phyloP scores from a whole-genome alignment of 805 yeast genomes.

The Myxozyma neotropica region DNA sequence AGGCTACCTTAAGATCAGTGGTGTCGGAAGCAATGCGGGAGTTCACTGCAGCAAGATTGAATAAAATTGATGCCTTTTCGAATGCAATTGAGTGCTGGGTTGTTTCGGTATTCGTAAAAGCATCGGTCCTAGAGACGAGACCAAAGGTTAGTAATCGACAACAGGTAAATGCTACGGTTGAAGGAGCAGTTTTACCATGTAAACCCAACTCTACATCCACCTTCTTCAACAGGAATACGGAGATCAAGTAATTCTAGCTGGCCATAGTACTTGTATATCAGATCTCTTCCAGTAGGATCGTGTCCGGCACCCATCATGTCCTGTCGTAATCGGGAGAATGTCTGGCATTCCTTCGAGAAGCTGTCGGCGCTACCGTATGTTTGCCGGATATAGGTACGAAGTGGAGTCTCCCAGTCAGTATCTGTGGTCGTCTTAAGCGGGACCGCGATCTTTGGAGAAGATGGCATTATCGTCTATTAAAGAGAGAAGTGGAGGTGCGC shows the following conservation, averaged over 20 bases:
- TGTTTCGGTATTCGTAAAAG: slow-evolving; percentile 53
- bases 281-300: slow-evolving; percentile 53
- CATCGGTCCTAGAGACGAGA: slow-evolving; percentile 51
- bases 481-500: too few species aligned
- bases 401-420: slow-evolving; percentile 66
- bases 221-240: slow-evolving; percentile 67
- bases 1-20: slow-evolving; percentile 58
- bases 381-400: slow-evolving; percentile 58
- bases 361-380: slow-evolving; percentile 65
- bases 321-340: slow-evolving; percentile 60
- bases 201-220: slow-evolving; percentile 61
- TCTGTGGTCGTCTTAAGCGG: slow-evolving; percentile 54
- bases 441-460: slow-evolving; percentile 41
- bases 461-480: slow-evolving; percentile 21
- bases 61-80: slow-evolving; percentile 84
- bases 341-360: slow-evolving; percentile 57
- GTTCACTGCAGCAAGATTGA: slow-evolving; percentile 70
- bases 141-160: too few species aligned
- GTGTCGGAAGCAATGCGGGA: slow-evolving; percentile 48
- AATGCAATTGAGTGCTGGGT: slow-evolving; percentile 82
- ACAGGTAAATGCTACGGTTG: too few species aligned
- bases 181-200: slow-evolving; percentile 56
- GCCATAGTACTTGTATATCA: slow-evolving; percentile 71
- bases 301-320: slow-evolving; percentile 56
- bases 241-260: slow-evolving; percentile 79